These are phyloP conservation scores for Corynespora cassiicola DNA, from an alignment of 2,329 filamentous ascomycete species.

Conservation along the genomic window DNA sequence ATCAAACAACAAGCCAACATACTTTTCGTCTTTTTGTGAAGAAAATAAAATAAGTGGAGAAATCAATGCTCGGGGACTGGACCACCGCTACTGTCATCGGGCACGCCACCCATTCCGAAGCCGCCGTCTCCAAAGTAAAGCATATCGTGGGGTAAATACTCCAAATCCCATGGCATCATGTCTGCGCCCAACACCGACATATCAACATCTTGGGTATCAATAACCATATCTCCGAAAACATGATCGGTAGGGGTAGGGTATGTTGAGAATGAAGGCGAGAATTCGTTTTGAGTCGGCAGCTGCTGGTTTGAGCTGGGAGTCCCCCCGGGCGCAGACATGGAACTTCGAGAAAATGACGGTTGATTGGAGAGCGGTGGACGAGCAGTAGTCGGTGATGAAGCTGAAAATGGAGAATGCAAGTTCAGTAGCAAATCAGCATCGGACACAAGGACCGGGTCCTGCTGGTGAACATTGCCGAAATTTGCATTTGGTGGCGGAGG, in stretches of 20 bases:
- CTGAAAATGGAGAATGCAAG: constrained; percentile 54
- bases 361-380: constrained; percentile 20
- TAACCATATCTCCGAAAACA: constrained; percentile 65
- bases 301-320: constrained; percentile 15
- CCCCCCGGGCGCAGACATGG: constrained; percentile 30
- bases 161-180: constrained; percentile 74
- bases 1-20: no score
- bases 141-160: constrained; percentile 73
- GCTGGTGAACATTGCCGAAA: constrained; percentile 29
- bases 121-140: constrained; percentile 48
- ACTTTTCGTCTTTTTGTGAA: no score
- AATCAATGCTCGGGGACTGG: no score
- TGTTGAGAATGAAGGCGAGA: constrained; percentile 32
- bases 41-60: no score
- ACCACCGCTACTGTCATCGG: constrained; percentile 6
- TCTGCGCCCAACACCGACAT: constrained; percentile 73
- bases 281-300: constrained; percentile 17
- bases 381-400: constrained; percentile 26
- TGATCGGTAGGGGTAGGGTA: constrained; percentile 34
- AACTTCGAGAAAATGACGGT: constrained; percentile 24
- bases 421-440: constrained; percentile 58
- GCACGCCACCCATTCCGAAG: constrained; percentile 9
- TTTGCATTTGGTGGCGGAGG: constrained; percentile 32
- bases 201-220: constrained; percentile 79
- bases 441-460: constrained; percentile 47